Percentiles rank a stretch among this genome's conserved stretches.
Evolutionary conservation across 345 rosid genomes (phyloP).

Genomic region (Camelina hispida): DNA sequence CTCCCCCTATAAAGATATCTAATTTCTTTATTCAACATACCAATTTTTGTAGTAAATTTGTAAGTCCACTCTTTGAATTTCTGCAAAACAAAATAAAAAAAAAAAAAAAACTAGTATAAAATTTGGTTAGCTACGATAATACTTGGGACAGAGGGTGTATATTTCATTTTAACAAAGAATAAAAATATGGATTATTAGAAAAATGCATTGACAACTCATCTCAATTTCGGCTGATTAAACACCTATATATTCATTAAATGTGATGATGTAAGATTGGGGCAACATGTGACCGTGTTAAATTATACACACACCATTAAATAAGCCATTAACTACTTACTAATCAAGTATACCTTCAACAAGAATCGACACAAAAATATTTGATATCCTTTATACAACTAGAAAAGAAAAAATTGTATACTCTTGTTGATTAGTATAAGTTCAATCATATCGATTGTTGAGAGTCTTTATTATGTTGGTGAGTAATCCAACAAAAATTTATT

Average conservation of each 20-base stretch:
- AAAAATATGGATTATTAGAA: no score
- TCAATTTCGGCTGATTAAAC: no score
- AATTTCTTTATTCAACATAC: no score
- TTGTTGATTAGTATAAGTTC: no score
- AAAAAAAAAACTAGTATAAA: background rate
- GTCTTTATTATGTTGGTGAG: background rate
- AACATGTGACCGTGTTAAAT: conserved; percentile 34
- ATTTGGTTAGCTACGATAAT: background rate
- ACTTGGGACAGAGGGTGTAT: no score
- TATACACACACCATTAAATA: conserved; percentile 9
- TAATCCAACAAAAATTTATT: background rate
- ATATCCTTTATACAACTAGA: conserved; percentile 18
- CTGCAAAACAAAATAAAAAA: background rate
- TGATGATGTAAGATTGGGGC: conserved; percentile 30
- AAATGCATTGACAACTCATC: no score
- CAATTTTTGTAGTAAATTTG: background rate
- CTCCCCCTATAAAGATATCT: no score
- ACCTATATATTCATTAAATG: no score
- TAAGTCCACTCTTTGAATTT: conserved; percentile 24
- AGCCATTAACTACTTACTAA: conserved; percentile 11
- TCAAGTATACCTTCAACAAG: conserved; percentile 22
- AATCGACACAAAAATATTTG: conserved; percentile 28
- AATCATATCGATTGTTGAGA: background rate
- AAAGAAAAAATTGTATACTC: no score
- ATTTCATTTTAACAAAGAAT: no score